Evolutionary conservation across 305 asterid species (phyloP).

Genomic region (Plantago lanceolata): DNA sequence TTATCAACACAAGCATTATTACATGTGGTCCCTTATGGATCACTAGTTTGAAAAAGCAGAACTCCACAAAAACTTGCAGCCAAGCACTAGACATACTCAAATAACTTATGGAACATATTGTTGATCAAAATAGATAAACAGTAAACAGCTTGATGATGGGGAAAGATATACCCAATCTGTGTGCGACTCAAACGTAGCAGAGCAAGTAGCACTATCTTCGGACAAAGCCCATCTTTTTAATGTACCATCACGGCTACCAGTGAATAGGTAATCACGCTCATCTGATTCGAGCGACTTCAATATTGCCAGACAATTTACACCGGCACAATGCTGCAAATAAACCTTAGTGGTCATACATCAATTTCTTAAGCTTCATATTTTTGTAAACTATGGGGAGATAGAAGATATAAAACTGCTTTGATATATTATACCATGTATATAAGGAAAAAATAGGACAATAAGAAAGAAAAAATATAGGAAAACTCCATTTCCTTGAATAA

Average conservation of each 20-base stretch:
- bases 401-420: neutral
- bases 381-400: neutral
- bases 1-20: neutral
- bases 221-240: conserved; percentile 79
- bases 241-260: conserved; percentile 96
- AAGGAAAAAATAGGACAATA: too few species aligned
- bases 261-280: conserved; percentile 60
- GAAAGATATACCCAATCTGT: conserved; percentile 74
- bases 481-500: neutral
- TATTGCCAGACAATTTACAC: conserved; percentile 78
- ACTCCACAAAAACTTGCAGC: too few species aligned
- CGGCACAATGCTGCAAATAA: conserved; percentile 85
- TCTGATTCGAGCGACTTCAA: conserved; percentile 53
- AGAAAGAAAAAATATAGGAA: too few species aligned
- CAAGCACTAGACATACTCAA: too few species aligned
- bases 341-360: neutral
- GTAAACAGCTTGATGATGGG: neutral
- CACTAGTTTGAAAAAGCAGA: too few species aligned
- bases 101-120: neutral
- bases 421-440: neutral
- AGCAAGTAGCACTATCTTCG: conserved; percentile 68
- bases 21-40: neutral
- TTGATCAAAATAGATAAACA: neutral
- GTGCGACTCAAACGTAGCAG: conserved; percentile 91
- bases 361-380: neutral